Base-by-base conservation (phyloP, 768 basidiomycete species). In the Boletales sp. region DNA sequence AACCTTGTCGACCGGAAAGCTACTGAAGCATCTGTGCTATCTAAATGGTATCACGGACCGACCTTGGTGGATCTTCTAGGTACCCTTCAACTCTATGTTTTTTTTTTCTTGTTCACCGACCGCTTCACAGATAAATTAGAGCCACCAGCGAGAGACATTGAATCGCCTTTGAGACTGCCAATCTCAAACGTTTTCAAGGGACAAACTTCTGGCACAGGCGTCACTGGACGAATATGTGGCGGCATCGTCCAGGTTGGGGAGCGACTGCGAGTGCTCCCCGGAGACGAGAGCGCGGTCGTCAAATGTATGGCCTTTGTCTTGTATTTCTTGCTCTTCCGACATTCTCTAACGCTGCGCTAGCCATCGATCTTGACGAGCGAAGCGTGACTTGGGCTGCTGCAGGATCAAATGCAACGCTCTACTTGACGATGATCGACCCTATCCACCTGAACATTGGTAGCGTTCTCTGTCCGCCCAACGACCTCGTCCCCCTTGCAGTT, bases 151-250 rank as follows among this genome's bases (percentile, higher is more conserved):
- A 77, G 94, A 40, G 86, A 93, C 45, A 83, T 94, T 41, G 74
- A 77, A 4, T 76, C 82, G 0, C 86, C 94, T 0, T 67, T 95
- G 19, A 82, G 97, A 34, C 76, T 97, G 40, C 97, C 97, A 0
- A 81, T 98, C 18, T 88, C 93, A 12, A 98, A 99, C 64, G 90
- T 98, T 4, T 98, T 95, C 77, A 94, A 86, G 67, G 88, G 90
- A 4, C 86, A 87, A 61, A 82, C 85, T 14, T 82, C 89, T 3
- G 81, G 87, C 2, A 82, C 81, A 5, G 88, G 84, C 0, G 82
- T 97, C 0, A 80, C 86, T 19, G 97, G 97, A 15, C 74, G 94
- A 43, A 72, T 98, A 39, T 90, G 85, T 59, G 83, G 86, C 38
- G 97, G 97, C 6, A 74, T 97, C 34, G 78, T 97, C 4, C 94